phyloP scores from a whole-genome alignment of 2,329 filamentous ascomycete genomes.

The Fusarium sulawesiense region DNA sequence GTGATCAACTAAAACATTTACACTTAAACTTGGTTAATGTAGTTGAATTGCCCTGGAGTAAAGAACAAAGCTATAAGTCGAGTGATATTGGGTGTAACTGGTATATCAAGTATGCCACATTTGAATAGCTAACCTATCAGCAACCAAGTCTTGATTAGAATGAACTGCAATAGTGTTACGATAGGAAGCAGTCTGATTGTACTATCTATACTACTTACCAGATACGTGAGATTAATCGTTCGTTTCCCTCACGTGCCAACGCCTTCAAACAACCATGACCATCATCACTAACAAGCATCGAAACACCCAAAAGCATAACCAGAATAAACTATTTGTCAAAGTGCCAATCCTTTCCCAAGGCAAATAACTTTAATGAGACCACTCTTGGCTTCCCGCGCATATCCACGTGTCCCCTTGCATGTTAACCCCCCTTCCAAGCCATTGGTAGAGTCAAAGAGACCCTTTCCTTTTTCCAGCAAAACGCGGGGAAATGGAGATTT shows the following conservation, averaged over 20 bases:
- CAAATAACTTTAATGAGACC: constrained; percentile 19
- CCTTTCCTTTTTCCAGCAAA: constrained; percentile 12
- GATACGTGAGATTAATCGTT: neutral
- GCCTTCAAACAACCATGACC: constrained; percentile 5
- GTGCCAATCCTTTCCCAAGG: neutral
- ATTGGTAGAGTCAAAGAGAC: neutral
- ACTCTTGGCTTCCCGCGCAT: constrained; percentile 26
- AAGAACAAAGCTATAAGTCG: neutral
- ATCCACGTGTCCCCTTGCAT: constrained; percentile 24
- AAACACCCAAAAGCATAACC: constrained; percentile 12
- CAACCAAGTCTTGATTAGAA: neutral
- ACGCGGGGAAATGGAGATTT: constrained; percentile 45
- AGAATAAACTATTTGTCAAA: neutral
- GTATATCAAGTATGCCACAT: neutral
- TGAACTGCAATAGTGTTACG: neutral
- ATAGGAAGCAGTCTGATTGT: neutral
- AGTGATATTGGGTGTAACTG: neutral
- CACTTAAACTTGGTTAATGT: fast-evolving
- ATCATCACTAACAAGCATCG: constrained; percentile 3
- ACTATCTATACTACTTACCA: neutral
- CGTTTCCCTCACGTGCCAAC: constrained; percentile 9
- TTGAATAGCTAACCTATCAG: fast-evolving
- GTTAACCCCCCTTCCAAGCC: neutral
- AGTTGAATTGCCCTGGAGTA: neutral
- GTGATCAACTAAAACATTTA: neutral